Conservation (phyloP, 257 asterid genomes). For the Lavandula angustifolia region DNA sequence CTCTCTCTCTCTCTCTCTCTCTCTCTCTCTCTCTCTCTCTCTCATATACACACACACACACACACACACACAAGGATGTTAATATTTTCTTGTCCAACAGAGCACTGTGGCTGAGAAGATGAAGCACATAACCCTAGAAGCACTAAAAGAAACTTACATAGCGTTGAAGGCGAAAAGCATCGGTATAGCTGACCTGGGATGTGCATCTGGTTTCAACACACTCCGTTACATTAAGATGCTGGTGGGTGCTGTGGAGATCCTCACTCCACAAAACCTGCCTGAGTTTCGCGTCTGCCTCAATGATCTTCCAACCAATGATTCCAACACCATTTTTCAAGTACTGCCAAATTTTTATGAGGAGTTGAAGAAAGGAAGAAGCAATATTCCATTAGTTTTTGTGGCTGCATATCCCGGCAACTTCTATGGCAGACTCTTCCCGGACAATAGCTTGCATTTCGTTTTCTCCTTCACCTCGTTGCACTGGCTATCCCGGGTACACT, state of each 20-base stretch:
- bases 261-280: conserved; percentile 25
- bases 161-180: conserved; percentile 45
- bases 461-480: conserved; percentile 62
- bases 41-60: too few species aligned
- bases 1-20: too few species aligned
- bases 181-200: conserved; percentile 66
- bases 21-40: too few species aligned
- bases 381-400: conserved; percentile 35
- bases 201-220: conserved; percentile 60
- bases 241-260: conserved; percentile 36
- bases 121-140: conserved; percentile 45
- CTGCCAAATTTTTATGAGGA: conserved; percentile 48
- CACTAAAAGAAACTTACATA: conserved; percentile 43
- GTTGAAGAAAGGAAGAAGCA: conserved; percentile 33
- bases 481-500: conserved; percentile 59
- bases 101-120: conserved; percentile 52
- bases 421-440: conserved; percentile 64
- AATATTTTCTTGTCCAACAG: conserved; percentile 29
- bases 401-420: conserved; percentile 66
- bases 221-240: conserved; percentile 41
- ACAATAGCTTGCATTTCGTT: conserved; percentile 49
- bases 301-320: conserved; percentile 67
- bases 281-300: conserved; percentile 56
- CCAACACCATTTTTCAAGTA: conserved; percentile 58
- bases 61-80: too few species aligned